Percentiles rank a stretch among this genome's conserved stretches.
Evolutionary conservation across 768 basidiomycete genomes (phyloP).

Genomic region (Suillus subaureus): DNA sequence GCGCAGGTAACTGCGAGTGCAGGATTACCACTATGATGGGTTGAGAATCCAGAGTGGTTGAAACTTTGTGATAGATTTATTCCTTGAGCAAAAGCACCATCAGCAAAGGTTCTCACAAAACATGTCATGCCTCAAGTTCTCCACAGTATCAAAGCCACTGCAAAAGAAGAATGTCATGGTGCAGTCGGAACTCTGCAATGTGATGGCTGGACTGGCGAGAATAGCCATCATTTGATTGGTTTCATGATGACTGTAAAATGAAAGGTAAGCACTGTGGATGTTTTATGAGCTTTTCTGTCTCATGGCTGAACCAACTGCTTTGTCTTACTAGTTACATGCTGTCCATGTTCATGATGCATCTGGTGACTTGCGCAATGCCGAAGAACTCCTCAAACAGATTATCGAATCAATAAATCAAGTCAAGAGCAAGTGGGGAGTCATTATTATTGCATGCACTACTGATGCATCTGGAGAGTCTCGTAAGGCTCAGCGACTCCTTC

Average conservation of each 20-base stretch:
- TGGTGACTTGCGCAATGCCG: constrained; percentile 33
- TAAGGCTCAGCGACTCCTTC: constrained; percentile 27
- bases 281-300: not conserved
- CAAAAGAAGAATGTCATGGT: constrained; percentile 14
- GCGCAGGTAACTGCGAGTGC: constrained; percentile 34
- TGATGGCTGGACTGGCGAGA: constrained; percentile 40
- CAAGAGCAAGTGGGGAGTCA: constrained; percentile 25
- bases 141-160: not conserved
- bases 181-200: constrained; percentile 30
- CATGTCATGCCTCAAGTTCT: constrained; percentile 24
- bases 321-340: constrained; percentile 27
- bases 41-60: constrained; percentile 39
- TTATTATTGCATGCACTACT: constrained; percentile 28
- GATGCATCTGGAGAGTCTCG: constrained; percentile 39
- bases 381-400: constrained; percentile 30
- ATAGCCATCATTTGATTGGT: constrained; percentile 34
- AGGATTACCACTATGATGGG: constrained; percentile 38
- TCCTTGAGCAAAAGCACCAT: constrained; percentile 29
- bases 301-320: not conserved
- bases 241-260: constrained; percentile 32
- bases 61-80: constrained; percentile 33
- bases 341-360: constrained; percentile 36
- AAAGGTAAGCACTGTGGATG: constrained; percentile 17
- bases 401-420: constrained; percentile 20
- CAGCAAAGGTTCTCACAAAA: constrained; percentile 24